Evolutionary conservation across 139 green algal genomes (phyloP), one percentile per base, ranked within the genome.

Genomic region (Zygnema circumcarinatum): DNA sequence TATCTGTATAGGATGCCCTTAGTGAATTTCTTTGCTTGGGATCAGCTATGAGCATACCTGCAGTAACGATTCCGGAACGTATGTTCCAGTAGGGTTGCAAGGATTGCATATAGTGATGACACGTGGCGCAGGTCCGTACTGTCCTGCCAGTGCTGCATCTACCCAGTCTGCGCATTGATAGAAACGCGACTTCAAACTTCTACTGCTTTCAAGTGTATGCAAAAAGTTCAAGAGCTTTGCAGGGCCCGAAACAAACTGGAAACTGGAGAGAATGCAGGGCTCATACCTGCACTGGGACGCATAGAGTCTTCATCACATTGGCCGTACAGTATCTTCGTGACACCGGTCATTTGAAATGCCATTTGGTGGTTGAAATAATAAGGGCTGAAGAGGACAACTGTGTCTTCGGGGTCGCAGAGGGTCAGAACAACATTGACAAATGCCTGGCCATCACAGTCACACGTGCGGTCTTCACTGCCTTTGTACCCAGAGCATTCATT

Each of bases 301-400:
- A 88, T 35, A 16, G 81, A 76, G 22, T 84, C 35, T 0, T 81
- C 82, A 75, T 92, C 47, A 41, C 90, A 93, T 0, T 83, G 91
- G 0, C 87, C 94, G 32, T 91, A 85, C 38, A 93, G 81, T 16
- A 97, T 80, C 1, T n/a, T 42, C 11, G 69, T 35, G 29, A 39
- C n/a, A 38, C 84, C 88, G 2, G 79, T 92, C 85, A 93, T 90
- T 74, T 94, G 93, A 33, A 96, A 68, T 2, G 94, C 92, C 96
- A 98, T 98, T 20, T 95, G 89, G 88, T 98, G 95, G 90, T 99
- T 98, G 93, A 98, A 99, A 92, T 98, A 99, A 90, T 96, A 98
- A 7, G 96, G 96, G 67, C 67, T 90, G 90, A 98, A 98, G 33
- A 99, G 92, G 31, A 96, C 96, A 1, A 94, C 92, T 0, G 80